Conservation (phyloP, 148 eudicot genomes). For the Salicornia ramosissima region DNA sequence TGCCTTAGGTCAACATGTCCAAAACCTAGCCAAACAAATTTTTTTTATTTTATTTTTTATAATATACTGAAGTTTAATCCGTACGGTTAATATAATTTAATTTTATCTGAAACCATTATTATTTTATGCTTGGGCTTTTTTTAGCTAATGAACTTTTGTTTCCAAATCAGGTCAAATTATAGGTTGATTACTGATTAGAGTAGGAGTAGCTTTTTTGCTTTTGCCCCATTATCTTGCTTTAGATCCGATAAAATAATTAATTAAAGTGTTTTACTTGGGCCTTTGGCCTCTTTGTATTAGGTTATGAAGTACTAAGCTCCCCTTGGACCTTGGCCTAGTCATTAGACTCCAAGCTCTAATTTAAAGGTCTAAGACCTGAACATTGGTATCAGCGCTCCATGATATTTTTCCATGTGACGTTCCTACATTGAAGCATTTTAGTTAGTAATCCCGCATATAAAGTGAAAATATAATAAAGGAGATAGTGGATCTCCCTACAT, state of each 20-base stretch:
- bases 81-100: slow-evolving; percentile 10
- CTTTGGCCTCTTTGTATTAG: not conserved
- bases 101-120: not conserved
- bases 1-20: slow-evolving; percentile 3
- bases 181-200: not conserved
- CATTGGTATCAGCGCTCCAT: too few relatives aligned
- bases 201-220: not conserved
- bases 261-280: not conserved
- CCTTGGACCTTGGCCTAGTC: too few relatives aligned
- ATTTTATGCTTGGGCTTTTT: slow-evolving; percentile 4
- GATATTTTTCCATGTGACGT: too few relatives aligned
- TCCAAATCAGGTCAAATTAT: not conserved
- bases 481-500: too few relatives aligned
- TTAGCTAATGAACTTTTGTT: not conserved
- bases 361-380: too few relatives aligned
- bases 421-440: too few relatives aligned
- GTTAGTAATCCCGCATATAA: too few relatives aligned
- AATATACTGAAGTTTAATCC: slow-evolving; percentile 14
- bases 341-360: too few relatives aligned
- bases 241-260: too few relatives aligned
- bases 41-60: not conserved
- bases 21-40: slow-evolving; percentile 9
- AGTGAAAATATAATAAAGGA: too few relatives aligned
- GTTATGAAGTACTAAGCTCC: too few relatives aligned
- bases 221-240: not conserved